Conservation (phyloP, 371 early-diverging fungal genomes). For the Mitosporidium daphniae region DNA sequence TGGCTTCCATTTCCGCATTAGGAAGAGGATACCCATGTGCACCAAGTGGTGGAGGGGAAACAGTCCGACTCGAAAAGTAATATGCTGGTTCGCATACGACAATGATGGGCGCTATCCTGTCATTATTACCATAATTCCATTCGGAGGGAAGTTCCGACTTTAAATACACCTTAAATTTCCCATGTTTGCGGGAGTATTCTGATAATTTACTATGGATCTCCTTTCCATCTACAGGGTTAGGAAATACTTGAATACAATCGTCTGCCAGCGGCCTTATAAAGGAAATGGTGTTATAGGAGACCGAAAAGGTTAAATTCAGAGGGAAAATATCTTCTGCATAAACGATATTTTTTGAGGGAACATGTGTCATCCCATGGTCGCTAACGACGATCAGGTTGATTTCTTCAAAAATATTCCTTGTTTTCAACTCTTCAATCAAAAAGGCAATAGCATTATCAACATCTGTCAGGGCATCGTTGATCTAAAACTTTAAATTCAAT, state of each 20-base stretch:
- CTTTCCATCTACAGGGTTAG: constrained; percentile 1
- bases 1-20: constrained; percentile 35
- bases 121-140: constrained; percentile 6
- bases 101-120: constrained; percentile 3
- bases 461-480: constrained; percentile 16
- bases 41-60: constrained; percentile 8
- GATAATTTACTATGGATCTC: constrained; percentile 3
- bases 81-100: background rate
- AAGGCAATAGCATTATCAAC: constrained; percentile 23
- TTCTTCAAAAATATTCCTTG: constrained; percentile 15
- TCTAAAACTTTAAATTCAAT: constrained; percentile 1
- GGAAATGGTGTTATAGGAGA: constrained; percentile 9
- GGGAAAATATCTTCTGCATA: constrained; percentile 22
- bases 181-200: constrained; percentile 2
- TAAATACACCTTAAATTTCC: constrained; percentile 6
- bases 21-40: constrained; percentile 41
- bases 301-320: constrained; percentile 10
- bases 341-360: constrained; percentile 13
- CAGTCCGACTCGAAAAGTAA: constrained; percentile 1
- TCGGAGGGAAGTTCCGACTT: constrained; percentile 5
- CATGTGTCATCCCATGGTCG: constrained; percentile 58
- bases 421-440: constrained; percentile 14
- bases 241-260: constrained; percentile 3
- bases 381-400: constrained; percentile 44
- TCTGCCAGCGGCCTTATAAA: constrained; percentile 5